These are phyloP conservation scores for Lecanicillium sp. DNA, from an alignment of 2,329 filamentous ascomycete species.

Conservation along the genomic window DNA sequence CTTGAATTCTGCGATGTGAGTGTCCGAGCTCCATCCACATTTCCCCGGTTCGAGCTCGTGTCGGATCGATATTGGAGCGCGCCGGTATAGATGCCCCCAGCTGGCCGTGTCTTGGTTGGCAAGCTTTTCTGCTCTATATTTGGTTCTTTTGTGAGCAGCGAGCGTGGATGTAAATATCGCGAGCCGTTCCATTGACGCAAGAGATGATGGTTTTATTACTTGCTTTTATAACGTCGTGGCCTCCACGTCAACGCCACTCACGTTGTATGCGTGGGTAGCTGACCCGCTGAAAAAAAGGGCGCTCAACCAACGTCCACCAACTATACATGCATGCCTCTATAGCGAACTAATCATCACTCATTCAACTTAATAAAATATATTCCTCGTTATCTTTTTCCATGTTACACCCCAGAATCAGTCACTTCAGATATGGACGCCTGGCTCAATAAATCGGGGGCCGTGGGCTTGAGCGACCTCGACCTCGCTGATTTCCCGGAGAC, in stretches of 20 bases:
- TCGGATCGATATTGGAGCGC: slow-evolving; percentile 4
- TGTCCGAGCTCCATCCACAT: slow-evolving; percentile 13
- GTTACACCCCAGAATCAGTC: background rate
- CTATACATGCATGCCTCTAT: no score
- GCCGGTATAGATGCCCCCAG: background rate
- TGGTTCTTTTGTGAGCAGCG: slow-evolving; percentile 13
- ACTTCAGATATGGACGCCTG: slow-evolving; percentile 25
- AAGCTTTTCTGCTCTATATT: slow-evolving; percentile 13
- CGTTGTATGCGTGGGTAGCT: no score
- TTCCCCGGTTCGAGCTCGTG: slow-evolving; percentile 10
- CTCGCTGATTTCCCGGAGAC: slow-evolving; percentile 27
- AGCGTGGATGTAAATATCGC: slow-evolving; percentile 13
- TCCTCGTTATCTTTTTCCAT: no score
- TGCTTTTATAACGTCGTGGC: slow-evolving; percentile 9
- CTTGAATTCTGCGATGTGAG: slow-evolving; percentile 14
- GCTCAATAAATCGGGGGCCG: slow-evolving; percentile 25
- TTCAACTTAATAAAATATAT: no score
- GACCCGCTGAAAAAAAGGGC: no score
- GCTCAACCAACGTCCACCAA: no score
- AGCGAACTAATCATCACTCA: no score
- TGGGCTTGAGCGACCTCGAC: slow-evolving; percentile 26
- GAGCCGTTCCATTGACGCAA: slow-evolving; percentile 11
- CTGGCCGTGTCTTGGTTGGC: slow-evolving; percentile 6
- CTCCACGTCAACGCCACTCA: no score
- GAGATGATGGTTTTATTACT: slow-evolving; percentile 10